Percentiles rank a stretch among this genome's conserved stretches.
phyloP scores from a whole-genome alignment of 768 basidiomycete genomes.

The Boletellus ananas region DNA sequence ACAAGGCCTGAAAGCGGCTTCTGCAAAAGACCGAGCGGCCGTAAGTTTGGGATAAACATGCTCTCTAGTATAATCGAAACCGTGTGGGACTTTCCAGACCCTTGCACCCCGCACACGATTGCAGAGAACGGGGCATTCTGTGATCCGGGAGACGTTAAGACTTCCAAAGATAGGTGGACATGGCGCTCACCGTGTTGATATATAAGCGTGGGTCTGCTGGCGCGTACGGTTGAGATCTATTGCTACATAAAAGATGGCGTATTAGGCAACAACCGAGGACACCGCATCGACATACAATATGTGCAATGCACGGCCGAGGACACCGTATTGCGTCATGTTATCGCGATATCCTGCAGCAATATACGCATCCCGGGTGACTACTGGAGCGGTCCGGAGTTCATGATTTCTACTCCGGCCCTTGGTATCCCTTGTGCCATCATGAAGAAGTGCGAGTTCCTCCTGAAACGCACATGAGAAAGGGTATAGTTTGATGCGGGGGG shows the following conservation, averaged over 20 bases:
- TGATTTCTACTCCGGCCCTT: conserved; percentile 30
- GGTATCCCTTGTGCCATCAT: conserved; percentile 17
- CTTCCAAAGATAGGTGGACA: not conserved
- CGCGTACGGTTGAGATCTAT: conserved; percentile 26
- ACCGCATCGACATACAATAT: conserved; percentile 39
- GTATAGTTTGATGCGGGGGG: not conserved
- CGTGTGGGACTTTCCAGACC: conserved; percentile 73
- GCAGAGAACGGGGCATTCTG: conserved; percentile 75
- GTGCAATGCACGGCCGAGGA: conserved; percentile 48
- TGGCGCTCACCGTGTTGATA: conserved; percentile 55
- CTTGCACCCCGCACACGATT: conserved; percentile 73
- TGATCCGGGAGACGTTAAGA: not conserved
- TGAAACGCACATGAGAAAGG: conserved; percentile 1
- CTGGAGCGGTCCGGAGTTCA: conserved; percentile 43
- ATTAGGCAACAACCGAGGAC: not conserved
- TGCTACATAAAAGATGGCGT: conserved; percentile 22
- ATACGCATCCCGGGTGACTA: conserved; percentile 51
- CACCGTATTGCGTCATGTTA: conserved; percentile 54
- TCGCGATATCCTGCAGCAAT: conserved; percentile 31
- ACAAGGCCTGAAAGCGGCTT: conserved; percentile 61
- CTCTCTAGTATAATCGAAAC: conserved; percentile 66
- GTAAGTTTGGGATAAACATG: conserved; percentile 56
- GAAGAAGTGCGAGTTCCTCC: conserved; percentile 33
- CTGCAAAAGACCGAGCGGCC: conserved; percentile 46
- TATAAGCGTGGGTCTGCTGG: conserved; percentile 54